Conservation (phyloP, 1,284 basidiomycete species). For the Sphaerobolus stellatus region DNA sequence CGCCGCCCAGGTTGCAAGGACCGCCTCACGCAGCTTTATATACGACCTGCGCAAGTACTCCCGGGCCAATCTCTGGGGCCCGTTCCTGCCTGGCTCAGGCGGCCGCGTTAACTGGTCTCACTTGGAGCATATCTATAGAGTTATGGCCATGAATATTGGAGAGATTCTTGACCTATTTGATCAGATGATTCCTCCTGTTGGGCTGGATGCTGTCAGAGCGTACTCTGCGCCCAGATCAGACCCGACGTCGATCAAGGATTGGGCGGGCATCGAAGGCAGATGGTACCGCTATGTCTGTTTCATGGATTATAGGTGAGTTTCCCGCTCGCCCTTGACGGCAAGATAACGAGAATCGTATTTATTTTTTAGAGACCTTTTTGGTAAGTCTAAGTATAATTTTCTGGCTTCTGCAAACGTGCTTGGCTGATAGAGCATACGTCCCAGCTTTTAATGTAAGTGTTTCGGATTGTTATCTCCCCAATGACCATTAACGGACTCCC, state of each 20-base stretch:
- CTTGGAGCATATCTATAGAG: constrained; percentile 55
- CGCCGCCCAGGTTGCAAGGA: constrained; percentile 31
- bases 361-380: constrained; percentile 50
- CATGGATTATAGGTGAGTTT: constrained; percentile 67
- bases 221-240: constrained; percentile 48
- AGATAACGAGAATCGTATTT: too few relatives aligned
- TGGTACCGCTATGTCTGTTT: constrained; percentile 72
- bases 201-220: constrained; percentile 49
- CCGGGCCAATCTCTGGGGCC: constrained; percentile 52
- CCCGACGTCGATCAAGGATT: constrained; percentile 41
- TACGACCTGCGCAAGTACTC: constrained; percentile 64
- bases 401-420: constrained; percentile 3
- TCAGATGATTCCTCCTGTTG: constrained; percentile 45
- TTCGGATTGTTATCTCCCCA: not conserved
- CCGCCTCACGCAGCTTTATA: constrained; percentile 51
- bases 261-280: constrained; percentile 68
- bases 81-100: constrained; percentile 37
- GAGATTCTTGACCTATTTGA: constrained; percentile 43
- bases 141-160: constrained; percentile 56
- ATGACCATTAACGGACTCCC: not conserved
- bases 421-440: not conserved
- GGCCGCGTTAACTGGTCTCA: constrained; percentile 57
- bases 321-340: not conserved
- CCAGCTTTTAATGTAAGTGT: constrained; percentile 61
- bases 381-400: constrained; percentile 35